Base-by-base conservation (phyloP, 2,329 filamentous ascomycete genomes). In the Paraphoma sp. region DNA sequence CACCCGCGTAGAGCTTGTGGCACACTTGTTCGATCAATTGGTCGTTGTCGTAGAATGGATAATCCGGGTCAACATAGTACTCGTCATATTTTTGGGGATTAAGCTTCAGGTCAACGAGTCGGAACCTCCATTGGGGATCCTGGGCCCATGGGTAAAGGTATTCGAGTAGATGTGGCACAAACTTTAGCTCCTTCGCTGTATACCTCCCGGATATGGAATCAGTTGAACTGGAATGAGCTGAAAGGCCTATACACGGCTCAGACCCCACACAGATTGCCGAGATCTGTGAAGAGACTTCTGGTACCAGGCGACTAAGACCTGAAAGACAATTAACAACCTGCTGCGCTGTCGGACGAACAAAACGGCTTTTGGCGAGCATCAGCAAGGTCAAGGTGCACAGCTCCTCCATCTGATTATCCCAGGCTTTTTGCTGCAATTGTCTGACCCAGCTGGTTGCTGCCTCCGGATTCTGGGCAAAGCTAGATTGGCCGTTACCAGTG, bases 391-490 rank as follows among this genome's bases (percentile, higher is more conserved):
- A 40, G 1, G 31, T 11, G 10, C 30, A 43, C n/a, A 54, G 28
- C 2, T 17, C 16, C 23, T 23, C 23, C 23, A 23, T 23, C 23
- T 23, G 23, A 5, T 23, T 5, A 23, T 23, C 23, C 42, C 23
- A 36, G 12, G 41, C 23, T 7, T 17, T 44, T 5, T 5, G 23
- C 23, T 23, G 31, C n/a, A 46, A 9, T 12, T 18, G 17, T n/a
- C 18, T 12, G 4, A 49, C 16, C 57, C 54, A 60, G 5, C 38
- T 30, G 3, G 12, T 11, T 5, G 42, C 46, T 28, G 63, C 62
- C 4, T 55, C 50, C 1, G 33, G 29, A 42, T 67, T 67, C 3
- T 50, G 43, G 3, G 65, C 49, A 40, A 56, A 68, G 17, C 61
- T 68, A 16, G 49, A n/a, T 16, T 56, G 44, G 2, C 52, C 43